These are phyloP conservation scores for Kodamaea neixiangensis DNA, from an alignment of 805 yeast species.

Conservation along the genomic window DNA sequence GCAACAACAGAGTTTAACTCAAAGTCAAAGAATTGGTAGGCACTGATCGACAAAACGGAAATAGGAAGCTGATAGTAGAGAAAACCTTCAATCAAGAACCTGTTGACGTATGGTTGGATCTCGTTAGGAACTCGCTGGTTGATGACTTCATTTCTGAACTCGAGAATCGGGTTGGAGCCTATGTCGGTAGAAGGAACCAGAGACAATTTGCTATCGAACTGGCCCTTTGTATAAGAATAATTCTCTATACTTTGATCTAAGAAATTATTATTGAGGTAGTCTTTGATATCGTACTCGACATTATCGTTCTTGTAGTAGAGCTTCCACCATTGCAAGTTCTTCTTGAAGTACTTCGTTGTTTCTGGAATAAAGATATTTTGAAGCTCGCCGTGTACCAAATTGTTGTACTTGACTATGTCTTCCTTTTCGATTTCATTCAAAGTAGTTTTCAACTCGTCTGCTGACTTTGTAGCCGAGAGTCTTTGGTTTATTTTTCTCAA, in stretches of 20 bases:
- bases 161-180: slow-evolving; percentile 10
- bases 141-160: slow-evolving; percentile 24
- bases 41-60: slow-evolving; percentile 28
- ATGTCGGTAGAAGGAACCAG: slow-evolving; percentile 12
- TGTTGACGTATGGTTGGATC: slow-evolving; percentile 39
- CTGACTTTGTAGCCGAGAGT: slow-evolving; percentile 16
- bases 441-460: slow-evolving; percentile 17
- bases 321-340: slow-evolving; percentile 42
- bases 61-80: slow-evolving; percentile 41
- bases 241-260: slow-evolving; percentile 41
- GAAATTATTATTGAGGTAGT: slow-evolving; percentile 34
- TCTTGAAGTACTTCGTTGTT: slow-evolving; percentile 30
- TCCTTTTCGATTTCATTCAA: slow-evolving; percentile 23
- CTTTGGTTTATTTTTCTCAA: slow-evolving; percentile 14
- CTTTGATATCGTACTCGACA: slow-evolving; percentile 44
- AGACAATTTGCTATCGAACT: slow-evolving; percentile 28
- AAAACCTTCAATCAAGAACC: slow-evolving; percentile 30
- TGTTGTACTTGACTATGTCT: slow-evolving; percentile 30
- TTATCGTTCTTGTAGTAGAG: slow-evolving; percentile 44
- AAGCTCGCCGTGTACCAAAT: slow-evolving; percentile 36
- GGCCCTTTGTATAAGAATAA: slow-evolving; percentile 41
- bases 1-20: slow-evolving; percentile 35
- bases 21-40: slow-evolving; percentile 37
- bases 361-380: slow-evolving; percentile 36
- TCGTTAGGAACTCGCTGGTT: slow-evolving; percentile 29